Percentiles rank a stretch among this genome's conserved stretches.
phyloP scores from a whole-genome alignment of 441 rosid genomes.

The Jatropha podagrica region DNA sequence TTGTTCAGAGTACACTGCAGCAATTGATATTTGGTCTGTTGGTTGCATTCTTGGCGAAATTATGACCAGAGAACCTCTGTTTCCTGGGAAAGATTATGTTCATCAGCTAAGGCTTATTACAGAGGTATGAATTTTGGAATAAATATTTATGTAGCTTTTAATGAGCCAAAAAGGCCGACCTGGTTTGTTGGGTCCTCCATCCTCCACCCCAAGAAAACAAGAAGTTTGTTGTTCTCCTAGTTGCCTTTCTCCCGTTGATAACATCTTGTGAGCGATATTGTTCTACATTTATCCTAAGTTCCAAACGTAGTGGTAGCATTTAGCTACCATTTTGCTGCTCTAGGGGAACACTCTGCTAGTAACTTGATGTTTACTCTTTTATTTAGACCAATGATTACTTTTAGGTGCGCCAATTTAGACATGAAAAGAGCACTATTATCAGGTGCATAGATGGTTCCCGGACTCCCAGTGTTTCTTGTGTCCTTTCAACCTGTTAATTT shows the following conservation, averaged over 20 bases:
- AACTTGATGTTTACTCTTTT: not conserved
- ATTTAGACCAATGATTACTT: not conserved
- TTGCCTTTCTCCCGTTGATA: not conserved
- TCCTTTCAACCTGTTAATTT: not conserved
- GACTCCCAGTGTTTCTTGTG: not conserved
- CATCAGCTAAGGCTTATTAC: slow-evolving; percentile 93
- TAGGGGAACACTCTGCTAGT: not conserved
- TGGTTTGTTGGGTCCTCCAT: not conserved
- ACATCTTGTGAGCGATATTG: too few species aligned
- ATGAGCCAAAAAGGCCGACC: not conserved
- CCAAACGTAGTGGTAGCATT: too few species aligned
- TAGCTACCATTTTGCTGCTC: not conserved
- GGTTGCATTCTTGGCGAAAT: slow-evolving; percentile 96
- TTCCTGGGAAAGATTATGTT: slow-evolving; percentile 96
- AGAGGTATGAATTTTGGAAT: slow-evolving; percentile 55
- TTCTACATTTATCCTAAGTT: too few species aligned
- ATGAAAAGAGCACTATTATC: not conserved
- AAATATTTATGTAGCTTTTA: not conserved
- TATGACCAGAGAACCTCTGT: slow-evolving; percentile 73
- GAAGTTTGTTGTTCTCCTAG: not conserved
- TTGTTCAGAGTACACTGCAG: slow-evolving; percentile 97
- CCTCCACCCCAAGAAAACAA: not conserved
- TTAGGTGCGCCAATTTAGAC: not conserved
- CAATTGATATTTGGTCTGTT: slow-evolving; percentile 97
- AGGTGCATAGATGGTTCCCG: not conserved